Evolutionary conservation across 768 basidiomycete species (phyloP).

Genomic region (Russula dissimulans): DNA sequence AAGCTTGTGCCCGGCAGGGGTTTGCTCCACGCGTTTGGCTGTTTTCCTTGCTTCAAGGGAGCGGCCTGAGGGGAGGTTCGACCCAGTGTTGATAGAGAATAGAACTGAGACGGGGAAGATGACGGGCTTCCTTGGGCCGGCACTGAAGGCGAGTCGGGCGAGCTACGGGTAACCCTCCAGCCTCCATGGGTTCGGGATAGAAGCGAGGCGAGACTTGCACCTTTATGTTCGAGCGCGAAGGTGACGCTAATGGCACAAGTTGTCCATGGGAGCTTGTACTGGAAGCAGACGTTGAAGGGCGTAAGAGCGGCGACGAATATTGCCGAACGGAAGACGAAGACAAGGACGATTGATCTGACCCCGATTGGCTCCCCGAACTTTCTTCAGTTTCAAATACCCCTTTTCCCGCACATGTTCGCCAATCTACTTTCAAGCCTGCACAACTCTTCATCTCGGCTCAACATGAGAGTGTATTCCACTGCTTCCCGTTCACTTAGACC

Average conservation of each 20-base stretch:
- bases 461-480: slow-evolving; percentile 73
- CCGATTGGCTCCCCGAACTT: slow-evolving; percentile 5
- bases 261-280: slow-evolving; percentile 3
- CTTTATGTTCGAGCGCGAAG: slow-evolving; percentile 39
- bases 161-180: slow-evolving; percentile 26
- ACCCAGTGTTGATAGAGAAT: slow-evolving; percentile 9
- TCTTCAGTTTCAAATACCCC: slow-evolving; percentile 47
- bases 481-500: slow-evolving; percentile 69
- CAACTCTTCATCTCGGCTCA: slow-evolving; percentile 68
- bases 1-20: slow-evolving; percentile 23
- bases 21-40: slow-evolving; percentile 28
- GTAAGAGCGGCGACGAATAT: slow-evolving; percentile 17
- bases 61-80: slow-evolving; percentile 21
- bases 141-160: slow-evolving; percentile 24
- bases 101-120: slow-evolving; percentile 8
- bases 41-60: background rate
- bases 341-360: background rate
- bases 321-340: slow-evolving; percentile 7
- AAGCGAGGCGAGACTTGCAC: slow-evolving; percentile 43
- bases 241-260: slow-evolving; percentile 19
- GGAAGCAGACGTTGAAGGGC: slow-evolving; percentile 22
- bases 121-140: slow-evolving; percentile 6
- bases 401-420: slow-evolving; percentile 28
- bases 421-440: slow-evolving; percentile 15
- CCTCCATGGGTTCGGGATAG: slow-evolving; percentile 47